Evolutionary conservation across 2,329 filamentous ascomycete genomes (phyloP), one percentile per base, ranked within the genome.

Genomic region (Dothidotthia symphoricarpi): DNA sequence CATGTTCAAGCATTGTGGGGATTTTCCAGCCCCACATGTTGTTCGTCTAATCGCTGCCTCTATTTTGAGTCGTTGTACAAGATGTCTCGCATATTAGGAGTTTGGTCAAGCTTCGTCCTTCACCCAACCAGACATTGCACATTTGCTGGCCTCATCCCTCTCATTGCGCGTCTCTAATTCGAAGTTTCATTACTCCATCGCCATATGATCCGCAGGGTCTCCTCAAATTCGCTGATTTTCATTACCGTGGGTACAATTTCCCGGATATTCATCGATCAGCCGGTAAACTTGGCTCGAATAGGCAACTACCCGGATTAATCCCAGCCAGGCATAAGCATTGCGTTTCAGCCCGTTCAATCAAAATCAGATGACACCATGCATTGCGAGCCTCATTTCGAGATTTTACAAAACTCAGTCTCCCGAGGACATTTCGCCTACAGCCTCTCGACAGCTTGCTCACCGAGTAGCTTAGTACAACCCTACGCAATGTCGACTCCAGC

Each of bases 291-390:
- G 36, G 36, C 40, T 41, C 36, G 31, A 45, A 43, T 33, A 38
- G 50, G 47, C 31, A 45, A 14, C 42, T 34, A 32, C 35, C 51
- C 31, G 28, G 51, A 50, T 52, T 47, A 30, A 55, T 43, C 51
- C 51, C 43, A 41, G 47, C 22, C 17, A 22, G 19, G 9, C 19
- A 9, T 9, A 6, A 5, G 19, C 37, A 28, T 31, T 39, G 47
- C 43, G 50, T 54, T 44, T 55, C 52, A 54, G 46, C 28, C 39
- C 43, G 30, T 41, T 43, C 31, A 35, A 41, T 41, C 31, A 47
- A 37, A 36, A 41, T 39, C 33, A 31, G 41, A 29, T 34, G 36
- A 34, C 16, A 43, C 43, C 32, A 53, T 55, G 51, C 52, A 44
- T 24, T 35, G 36, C 34, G 32, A 36, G 27, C 37, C 41, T 44